Evolutionary conservation across 306 rosid species (phyloP), one percentile per base, ranked within the genome.

Genomic region (Lathyrus tuberosus): DNA sequence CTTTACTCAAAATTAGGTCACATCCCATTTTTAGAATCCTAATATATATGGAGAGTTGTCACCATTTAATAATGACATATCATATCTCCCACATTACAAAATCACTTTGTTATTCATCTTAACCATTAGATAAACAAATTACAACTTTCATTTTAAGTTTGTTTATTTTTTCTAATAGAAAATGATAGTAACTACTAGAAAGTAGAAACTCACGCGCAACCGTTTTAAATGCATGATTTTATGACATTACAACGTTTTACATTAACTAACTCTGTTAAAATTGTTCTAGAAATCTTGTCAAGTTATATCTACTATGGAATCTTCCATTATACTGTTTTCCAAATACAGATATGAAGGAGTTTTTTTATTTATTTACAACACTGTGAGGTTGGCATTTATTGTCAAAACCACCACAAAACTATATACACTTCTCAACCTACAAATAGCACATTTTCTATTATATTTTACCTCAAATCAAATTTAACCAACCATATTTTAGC

Each of bases 401-500:
- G 49, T 68, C 40, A 47, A 30, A 53, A 70, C 20, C 62, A 63
- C 70, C 82, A 65, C 77, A 76, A 71, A 75, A 17, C 26, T 65
- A 49, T 57, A 67, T 35, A 35, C 58, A 57, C 38, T 41, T 74
- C 56, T 65, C 12, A 31, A 74, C 28, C 84, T 46, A 72, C 79
- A 80, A 81, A 69, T 63, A 81, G 82, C 49, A 64, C 42, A 20
- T 40, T 54, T 3, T 60, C 59, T 15, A 62, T 41, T 12, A 75
- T 70, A 59, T 69, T 54, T 40, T 62, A 41, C 60, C 41, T 10
- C 31, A 43, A 65, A 48, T 30, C 59, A 59, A 35, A 70, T 58
- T 67, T 28, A 53, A 72, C 83, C 76, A 79, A 30, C 79, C 76
- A 77, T 73, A 70, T 74, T 82, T 79, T 79, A 84, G 82, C 77